Evolutionary conservation across 306 rosid species (phyloP).

Genomic region (Lithocarpus polystachyus): DNA sequence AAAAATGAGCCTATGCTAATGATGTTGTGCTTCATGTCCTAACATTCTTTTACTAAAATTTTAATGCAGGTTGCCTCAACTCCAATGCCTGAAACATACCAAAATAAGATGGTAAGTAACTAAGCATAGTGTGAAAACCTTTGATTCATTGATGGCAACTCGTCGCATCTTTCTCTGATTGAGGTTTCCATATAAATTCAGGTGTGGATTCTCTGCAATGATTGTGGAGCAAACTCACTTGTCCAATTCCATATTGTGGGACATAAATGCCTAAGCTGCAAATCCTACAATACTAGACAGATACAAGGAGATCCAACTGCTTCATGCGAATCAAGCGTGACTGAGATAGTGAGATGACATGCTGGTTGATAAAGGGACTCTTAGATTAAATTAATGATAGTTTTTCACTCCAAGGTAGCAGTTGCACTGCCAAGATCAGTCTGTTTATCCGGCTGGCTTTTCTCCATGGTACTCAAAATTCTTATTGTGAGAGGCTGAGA

Average conservation of each 20-base stretch:
- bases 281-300: constrained; percentile 66
- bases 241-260: constrained; percentile 61
- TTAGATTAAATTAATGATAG: neutral
- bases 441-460: too few relatives aligned
- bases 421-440: too few relatives aligned
- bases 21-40: constrained; percentile 4
- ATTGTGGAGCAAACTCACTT: constrained; percentile 56
- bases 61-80: constrained; percentile 54
- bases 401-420: too few relatives aligned
- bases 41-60: constrained; percentile 14
- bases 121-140: neutral
- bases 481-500: neutral
- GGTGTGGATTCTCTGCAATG: constrained; percentile 86
- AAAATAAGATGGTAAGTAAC: constrained; percentile 49
- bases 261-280: constrained; percentile 60
- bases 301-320: constrained; percentile 43
- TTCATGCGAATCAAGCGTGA: constrained; percentile 32
- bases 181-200: constrained; percentile 16
- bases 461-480: too few relatives aligned
- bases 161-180: neutral
- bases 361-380: neutral
- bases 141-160: neutral
- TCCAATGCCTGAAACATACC: constrained; percentile 57
- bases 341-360: constrained; percentile 34
- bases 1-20: neutral